Evolutionary conservation across 1,284 basidiomycete genomes (phyloP), one percentile per base, ranked within the genome.

Genomic region (Ceratorhiza oryzae-sativae): DNA sequence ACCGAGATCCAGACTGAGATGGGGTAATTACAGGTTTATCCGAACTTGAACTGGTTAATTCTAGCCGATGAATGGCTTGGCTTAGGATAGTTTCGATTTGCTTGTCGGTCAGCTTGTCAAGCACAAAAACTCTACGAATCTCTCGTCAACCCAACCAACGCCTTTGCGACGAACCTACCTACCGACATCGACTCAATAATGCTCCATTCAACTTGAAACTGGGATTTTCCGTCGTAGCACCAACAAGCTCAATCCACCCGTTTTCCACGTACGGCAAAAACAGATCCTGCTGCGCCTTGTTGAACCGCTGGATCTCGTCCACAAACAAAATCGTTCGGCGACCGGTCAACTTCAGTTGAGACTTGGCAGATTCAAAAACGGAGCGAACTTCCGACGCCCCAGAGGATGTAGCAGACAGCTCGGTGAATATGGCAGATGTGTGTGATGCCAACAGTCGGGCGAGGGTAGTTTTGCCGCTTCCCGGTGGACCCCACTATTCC

Each of bases 211-310:
- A 80, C 76, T 91, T 93, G 82, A 96, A 97, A 0, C 92, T 94
- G 0, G 94, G 94, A 77, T 97, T 97, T 79, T 97, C 94, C 0
- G 94, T 97, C 1, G 94, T 97, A 0, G 94, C 94, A 18, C 93
- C 93, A 73, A 97, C 88, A 41, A 96, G 82, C 80, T 91, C 90
- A 25, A 94, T 86, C 75, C 87, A 86, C 1, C 93, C 93, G 74
- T 88, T 88, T 77, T 95, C 93, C 4, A 94, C 84, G 75, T 87
- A 92, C 0, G 92, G 92, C 12, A 94, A 82, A 79, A 94, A 93
- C 10, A 93, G 84, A 77, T 93, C 91, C 86, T 92, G 59, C 78
- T 95, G 93, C 1, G 90, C 84, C 76, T 89, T 92, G 77, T 89
- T 93, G 78, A 95, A 91, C n/a, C 91, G 86, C 80, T 97, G 94